A percentile compares a stretch with the other conserved stretches of the same genome.
Evolutionary conservation across 305 asterid genomes (phyloP).

Genomic region (Solanum hybrid): DNA sequence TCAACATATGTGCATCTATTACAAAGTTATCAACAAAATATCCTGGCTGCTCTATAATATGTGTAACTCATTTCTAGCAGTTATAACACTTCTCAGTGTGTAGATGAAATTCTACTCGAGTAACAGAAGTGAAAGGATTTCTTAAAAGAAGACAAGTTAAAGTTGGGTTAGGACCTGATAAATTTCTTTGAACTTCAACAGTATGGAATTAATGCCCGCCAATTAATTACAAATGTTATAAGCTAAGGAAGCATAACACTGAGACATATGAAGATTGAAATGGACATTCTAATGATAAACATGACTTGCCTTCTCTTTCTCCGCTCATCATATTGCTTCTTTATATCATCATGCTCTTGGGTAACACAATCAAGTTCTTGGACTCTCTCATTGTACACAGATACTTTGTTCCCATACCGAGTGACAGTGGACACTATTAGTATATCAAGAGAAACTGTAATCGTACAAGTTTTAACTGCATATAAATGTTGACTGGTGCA

Average conservation of each 20-base stretch:
- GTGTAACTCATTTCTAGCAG: background rate
- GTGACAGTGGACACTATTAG: conserved; percentile 5
- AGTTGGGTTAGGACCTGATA: background rate
- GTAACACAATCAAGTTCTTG: conserved; percentile 72
- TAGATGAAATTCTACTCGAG: background rate
- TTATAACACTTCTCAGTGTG: background rate
- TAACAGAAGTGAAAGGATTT: background rate
- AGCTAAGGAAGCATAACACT: background rate
- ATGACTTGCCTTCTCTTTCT: conserved; percentile 59
- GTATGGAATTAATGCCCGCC: conserved; percentile 8
- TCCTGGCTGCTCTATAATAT: background rate
- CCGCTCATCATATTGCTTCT: conserved; percentile 81
- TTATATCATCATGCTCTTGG: conserved; percentile 70
- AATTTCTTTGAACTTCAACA: background rate
- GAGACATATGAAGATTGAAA: background rate
- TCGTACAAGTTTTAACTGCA: background rate
- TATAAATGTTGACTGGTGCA: conserved; percentile 9
- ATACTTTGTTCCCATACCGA: conserved; percentile 63
- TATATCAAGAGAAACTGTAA: background rate
- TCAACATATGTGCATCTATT: background rate
- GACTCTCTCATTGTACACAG: conserved; percentile 63
- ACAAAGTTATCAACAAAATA: background rate
- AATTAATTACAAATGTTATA: background rate
- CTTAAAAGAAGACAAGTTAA: background rate
- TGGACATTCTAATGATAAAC: background rate